A percentile compares a stretch with the other conserved stretches of the same genome.
Conservation (phyloP, 768 basidiomycete genomes). For the Suillus cothurnatus region DNA sequence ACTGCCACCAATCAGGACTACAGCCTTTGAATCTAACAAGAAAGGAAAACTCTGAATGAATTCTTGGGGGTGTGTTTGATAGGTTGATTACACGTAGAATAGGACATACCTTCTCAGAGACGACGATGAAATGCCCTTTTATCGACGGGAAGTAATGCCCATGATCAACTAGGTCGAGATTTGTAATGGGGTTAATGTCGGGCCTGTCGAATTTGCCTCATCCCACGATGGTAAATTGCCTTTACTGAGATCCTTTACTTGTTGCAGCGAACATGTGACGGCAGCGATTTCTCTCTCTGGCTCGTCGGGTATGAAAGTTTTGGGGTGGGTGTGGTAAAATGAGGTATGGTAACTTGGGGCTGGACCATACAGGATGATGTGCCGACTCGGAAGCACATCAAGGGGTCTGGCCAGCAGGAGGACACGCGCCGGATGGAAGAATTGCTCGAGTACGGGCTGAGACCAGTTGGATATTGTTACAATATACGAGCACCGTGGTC, state of each 20-base stretch:
- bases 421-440: not conserved
- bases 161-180: constrained; percentile 67
- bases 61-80: constrained; percentile 27
- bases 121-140: constrained; percentile 34
- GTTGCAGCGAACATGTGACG: constrained; percentile 89
- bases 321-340: constrained; percentile 98
- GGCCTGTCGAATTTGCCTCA: constrained; percentile 27
- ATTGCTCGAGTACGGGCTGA: too few species aligned
- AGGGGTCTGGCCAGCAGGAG: constrained; percentile 51
- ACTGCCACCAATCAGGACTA: constrained; percentile 45
- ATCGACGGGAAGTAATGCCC: constrained; percentile 54
- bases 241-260: constrained; percentile 44
- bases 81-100: constrained; percentile 75
- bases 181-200: not conserved
- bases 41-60: constrained; percentile 62
- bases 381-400: too few species aligned
- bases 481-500: too few species aligned
- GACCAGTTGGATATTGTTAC: too few species aligned
- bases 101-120: constrained; percentile 57
- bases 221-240: constrained; percentile 27
- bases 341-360: constrained; percentile 92
- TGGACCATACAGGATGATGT: constrained; percentile 58
- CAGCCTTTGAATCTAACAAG: constrained; percentile 66
- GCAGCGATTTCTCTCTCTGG: constrained; percentile 27
- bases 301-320: constrained; percentile 45